A percentile compares a stretch with the other conserved stretches of the same genome.
phyloP scores from a whole-genome alignment of 2,329 filamentous ascomycete species.

The Ramularia collo-cygni region DNA sequence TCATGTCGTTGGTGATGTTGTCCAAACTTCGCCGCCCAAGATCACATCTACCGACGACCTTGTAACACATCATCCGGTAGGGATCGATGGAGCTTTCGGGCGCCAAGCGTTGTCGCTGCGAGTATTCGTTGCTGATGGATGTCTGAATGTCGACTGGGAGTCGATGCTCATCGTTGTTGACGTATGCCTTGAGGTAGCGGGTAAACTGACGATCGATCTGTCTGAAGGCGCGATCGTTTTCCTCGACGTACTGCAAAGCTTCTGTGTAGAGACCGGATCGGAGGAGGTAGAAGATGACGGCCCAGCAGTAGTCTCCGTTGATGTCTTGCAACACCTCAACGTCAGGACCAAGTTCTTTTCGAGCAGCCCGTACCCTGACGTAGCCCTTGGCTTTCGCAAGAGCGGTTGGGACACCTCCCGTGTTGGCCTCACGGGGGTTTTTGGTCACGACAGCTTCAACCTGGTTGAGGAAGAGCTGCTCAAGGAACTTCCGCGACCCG shows the following conservation, averaged over 20 bases:
- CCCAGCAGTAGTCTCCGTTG: slow-evolving; percentile 78
- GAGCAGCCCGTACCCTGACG: slow-evolving; percentile 69
- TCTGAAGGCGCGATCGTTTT: slow-evolving; percentile 72
- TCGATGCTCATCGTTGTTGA: slow-evolving; percentile 66
- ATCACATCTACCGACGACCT: slow-evolving; percentile 79
- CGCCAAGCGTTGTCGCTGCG: slow-evolving; percentile 73
- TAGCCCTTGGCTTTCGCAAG: slow-evolving; percentile 90
- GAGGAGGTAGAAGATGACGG: slow-evolving; percentile 84
- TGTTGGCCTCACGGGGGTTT: slow-evolving; percentile 79
- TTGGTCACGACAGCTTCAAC: slow-evolving; percentile 72
- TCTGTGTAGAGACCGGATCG: slow-evolving; percentile 78
- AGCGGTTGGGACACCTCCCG: slow-evolving; percentile 81
- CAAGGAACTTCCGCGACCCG: slow-evolving; percentile 72
- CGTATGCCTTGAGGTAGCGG: slow-evolving; percentile 79
- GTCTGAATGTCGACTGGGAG: slow-evolving; percentile 74
- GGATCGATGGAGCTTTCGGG: slow-evolving; percentile 85
- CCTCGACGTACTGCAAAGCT: slow-evolving; percentile 77
- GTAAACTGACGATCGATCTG: slow-evolving; percentile 87
- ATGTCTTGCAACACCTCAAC: slow-evolving; percentile 67
- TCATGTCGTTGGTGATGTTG: slow-evolving; percentile 51
- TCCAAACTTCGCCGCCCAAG: slow-evolving; percentile 52
- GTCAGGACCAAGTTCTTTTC: slow-evolving; percentile 76
- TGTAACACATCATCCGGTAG: slow-evolving; percentile 95
- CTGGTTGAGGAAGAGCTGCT: slow-evolving; percentile 71
- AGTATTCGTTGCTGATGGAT: slow-evolving; percentile 84